Base-by-base conservation (phyloP, 495 filamentous ascomycete species). In the Hypoxylon cercidicola region DNA sequence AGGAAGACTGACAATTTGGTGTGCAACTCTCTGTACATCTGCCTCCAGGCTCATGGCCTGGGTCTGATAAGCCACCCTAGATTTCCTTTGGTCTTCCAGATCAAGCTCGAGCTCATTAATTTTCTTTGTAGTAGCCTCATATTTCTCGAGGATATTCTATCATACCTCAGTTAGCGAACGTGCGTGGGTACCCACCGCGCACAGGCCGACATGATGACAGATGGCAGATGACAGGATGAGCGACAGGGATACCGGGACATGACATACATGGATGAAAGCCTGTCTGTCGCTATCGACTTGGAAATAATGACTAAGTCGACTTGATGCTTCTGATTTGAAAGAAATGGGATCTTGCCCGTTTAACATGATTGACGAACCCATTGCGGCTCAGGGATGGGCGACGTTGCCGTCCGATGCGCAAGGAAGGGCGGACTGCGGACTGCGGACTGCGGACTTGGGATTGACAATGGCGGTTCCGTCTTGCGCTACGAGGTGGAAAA, bases 51-150 rank as follows among this genome's bases (percentile, higher is more conserved):
- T 47, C 37, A 52, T 60, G 34, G 62, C 49, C 46, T 57, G 52
- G 37, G 48, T 46, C 25, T 72, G 71, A 46, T 74, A 74, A 43
- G 37, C 32, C 21, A 45, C 60, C 13, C 71, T 55, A 7, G 71
- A 74, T 34, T 46, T 60, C 57, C 61, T 72, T 49, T 74, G 71
- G 20, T 74, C 71, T 15, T 64, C 69, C 35, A 74, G 63, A 58
- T 74, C 71, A 37, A 74, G 66, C 48, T 72, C 65, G 41, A 74
- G 66, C 18, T 69, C 60, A 47, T 50, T 46, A 67, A 74, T 68
- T 35, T 47, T 72, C 50, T 67, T 62, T 46, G 55, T 32, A 55
- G 57, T 57, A n/a, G 46, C 23, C 28, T 69, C 57, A 20, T 61
- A 13, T 41, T 61, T 65, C 15, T 61, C 48, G 16, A 69, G 56